Evolutionary conservation across 169 alveolate genomes (phyloP).

Genomic region (Plasmodium yoelii): DNA sequence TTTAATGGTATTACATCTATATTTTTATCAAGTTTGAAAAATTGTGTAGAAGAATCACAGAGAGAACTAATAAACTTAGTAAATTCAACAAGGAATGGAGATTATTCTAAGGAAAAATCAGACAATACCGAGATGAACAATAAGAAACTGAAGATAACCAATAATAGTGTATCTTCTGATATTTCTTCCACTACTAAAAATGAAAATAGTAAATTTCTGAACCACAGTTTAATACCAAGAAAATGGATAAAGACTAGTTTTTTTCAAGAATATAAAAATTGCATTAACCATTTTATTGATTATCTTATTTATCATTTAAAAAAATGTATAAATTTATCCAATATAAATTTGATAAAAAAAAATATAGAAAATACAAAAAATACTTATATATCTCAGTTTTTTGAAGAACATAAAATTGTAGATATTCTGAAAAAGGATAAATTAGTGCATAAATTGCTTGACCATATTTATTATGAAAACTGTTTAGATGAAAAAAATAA

Average conservation of each 20-base stretch:
- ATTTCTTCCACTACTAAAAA: neutral
- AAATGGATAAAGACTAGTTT: conserved; percentile 62
- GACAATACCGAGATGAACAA: neutral
- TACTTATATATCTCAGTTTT: conserved; percentile 66
- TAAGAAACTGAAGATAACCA: neutral
- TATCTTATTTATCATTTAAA: conserved; percentile 52
- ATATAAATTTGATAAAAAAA: conserved; percentile 46
- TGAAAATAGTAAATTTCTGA: conserved; percentile 2
- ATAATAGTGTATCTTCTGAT: no score
- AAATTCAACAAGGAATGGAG: neutral
- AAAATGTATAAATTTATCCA: conserved; percentile 64
- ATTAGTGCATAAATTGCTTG: conserved; percentile 11
- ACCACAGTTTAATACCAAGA: conserved; percentile 40
- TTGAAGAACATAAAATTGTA: conserved; percentile 48
- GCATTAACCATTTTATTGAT: conserved; percentile 64
- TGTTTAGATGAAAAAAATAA: neutral
- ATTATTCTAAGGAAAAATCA: neutral
- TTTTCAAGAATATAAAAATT: conserved; percentile 57
- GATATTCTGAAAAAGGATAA: conserved; percentile 48
- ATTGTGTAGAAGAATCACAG: conserved; percentile 56
- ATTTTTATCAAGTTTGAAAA: conserved; percentile 45
- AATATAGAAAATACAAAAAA: conserved; percentile 65
- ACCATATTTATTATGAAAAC: conserved; percentile 1
- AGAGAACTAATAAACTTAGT: neutral
- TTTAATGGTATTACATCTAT: conserved; percentile 76